phyloP scores from a whole-genome alignment of 2,329 filamentous ascomycete species.

The Beauveria sp. region DNA sequence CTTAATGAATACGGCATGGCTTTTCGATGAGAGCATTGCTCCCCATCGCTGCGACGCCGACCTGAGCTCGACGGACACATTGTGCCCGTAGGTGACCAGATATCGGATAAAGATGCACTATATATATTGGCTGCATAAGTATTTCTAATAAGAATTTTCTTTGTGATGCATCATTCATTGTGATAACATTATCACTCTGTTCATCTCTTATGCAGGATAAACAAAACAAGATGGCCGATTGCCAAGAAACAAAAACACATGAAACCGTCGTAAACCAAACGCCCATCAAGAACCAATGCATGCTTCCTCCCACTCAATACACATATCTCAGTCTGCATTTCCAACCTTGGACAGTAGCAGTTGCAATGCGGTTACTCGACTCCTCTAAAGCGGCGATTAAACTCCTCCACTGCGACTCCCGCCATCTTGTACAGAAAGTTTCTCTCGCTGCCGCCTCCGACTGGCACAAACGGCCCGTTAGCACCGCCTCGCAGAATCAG shows the following conservation, averaged over 20 bases:
- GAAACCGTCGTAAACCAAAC: not conserved
- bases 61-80: not conserved
- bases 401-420: slow-evolving; percentile 58
- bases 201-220: not conserved
- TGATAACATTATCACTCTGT: not conserved
- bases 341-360: not conserved
- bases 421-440: slow-evolving; percentile 59
- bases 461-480: slow-evolving; percentile 90
- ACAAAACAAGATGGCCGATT: not conserved
- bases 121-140: not conserved
- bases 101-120: not conserved
- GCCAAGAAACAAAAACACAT: not conserved
- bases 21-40: no score
- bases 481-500: slow-evolving; percentile 81
- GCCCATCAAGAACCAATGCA: not conserved
- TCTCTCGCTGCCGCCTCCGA: slow-evolving; percentile 73
- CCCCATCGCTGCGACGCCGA: no score
- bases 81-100: not conserved
- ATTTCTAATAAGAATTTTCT: not conserved
- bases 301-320: not conserved
- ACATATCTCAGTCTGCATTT: not conserved
- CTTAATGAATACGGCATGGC: no score
- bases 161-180: not conserved
- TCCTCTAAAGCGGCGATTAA: slow-evolving; percentile 51
- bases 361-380: slow-evolving; percentile 20